These are phyloP conservation scores for Xylaria hypoxylon DNA, from an alignment of 2,329 filamentous ascomycete species.

Conservation along the genomic window DNA sequence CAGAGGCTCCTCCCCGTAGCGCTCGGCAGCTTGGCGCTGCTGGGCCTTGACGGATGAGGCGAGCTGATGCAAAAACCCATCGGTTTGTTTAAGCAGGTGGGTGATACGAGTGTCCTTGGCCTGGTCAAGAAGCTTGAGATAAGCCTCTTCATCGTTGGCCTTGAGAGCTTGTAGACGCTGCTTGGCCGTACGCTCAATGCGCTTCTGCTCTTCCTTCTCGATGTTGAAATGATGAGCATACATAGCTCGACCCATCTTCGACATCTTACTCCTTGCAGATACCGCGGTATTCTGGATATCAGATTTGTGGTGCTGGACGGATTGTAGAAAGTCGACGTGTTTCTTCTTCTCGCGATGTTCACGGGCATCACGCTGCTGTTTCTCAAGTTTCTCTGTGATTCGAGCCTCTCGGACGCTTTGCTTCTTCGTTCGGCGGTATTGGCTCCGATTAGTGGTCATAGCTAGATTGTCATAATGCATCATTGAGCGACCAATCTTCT, in stretches of 20 bases:
- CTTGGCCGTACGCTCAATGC: conserved; percentile 96
- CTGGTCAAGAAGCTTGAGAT: conserved; percentile 96
- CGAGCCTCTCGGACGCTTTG: conserved; percentile 94
- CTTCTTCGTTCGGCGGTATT: conserved; percentile 96
- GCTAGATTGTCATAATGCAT: conserved; percentile 95
- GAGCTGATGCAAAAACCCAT: conserved; percentile 96
- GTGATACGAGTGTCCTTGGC: conserved; percentile 99
- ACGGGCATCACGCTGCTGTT: conserved; percentile 95
- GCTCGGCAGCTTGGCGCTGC: conserved; percentile 83
- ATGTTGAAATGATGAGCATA: conserved; percentile 91
- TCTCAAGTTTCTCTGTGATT: conserved; percentile 98
- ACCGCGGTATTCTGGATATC: conserved; percentile 78
- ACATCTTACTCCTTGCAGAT: conserved; percentile 77
- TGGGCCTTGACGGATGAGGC: conserved; percentile 94
- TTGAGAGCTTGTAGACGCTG: conserved; percentile 99
- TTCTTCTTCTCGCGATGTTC: conserved; percentile 98
- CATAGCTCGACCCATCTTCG: conserved; percentile 92
- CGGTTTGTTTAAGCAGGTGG: conserved; percentile 94
- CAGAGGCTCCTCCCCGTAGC: conserved; percentile 75
- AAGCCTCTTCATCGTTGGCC: conserved; percentile 99
- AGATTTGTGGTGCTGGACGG: conserved; percentile 83
- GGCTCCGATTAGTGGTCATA: conserved; percentile 93
- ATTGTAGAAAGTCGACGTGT: conserved; percentile 89
- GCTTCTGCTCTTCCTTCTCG: conserved; percentile 99
- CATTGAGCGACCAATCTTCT: conserved; percentile 91